Percentiles rank a stretch among this genome's conserved stretches.
phyloP scores from a whole-genome alignment of 2,329 filamentous ascomycete species.

The Scedosporium apiospermum region DNA sequence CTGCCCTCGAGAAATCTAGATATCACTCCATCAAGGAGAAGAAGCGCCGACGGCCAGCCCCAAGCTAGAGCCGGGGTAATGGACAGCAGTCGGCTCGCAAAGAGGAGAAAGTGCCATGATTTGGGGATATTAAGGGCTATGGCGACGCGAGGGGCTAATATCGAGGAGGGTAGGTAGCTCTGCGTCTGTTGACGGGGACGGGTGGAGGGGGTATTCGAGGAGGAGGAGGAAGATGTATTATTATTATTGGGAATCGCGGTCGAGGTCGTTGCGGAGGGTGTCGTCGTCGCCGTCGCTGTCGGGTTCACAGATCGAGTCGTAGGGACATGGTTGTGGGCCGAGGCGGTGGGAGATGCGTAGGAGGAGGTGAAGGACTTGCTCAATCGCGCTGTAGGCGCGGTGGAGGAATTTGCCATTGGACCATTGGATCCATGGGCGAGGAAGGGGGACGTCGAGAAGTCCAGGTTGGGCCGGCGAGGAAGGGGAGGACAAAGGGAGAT shows the following conservation, averaged over 20 bases:
- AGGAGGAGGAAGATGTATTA: constrained; percentile 6
- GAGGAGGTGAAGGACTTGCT: constrained; percentile 4
- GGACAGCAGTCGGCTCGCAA: constrained; percentile 63
- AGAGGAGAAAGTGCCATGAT: constrained; percentile 64
- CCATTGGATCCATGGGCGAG: constrained; percentile 5
- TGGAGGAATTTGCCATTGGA: constrained; percentile 4
- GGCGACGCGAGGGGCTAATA: constrained; percentile 68
- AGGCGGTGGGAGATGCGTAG: background rate
- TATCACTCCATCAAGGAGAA: constrained; percentile 56
- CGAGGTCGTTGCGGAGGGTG: background rate
- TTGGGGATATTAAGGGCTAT: constrained; percentile 66
- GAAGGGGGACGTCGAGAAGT: background rate
- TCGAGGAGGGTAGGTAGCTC: constrained; percentile 18
- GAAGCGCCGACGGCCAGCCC: constrained; percentile 59
- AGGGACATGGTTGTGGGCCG: background rate
- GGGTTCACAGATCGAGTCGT: background rate
- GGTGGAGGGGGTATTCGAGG: background rate
- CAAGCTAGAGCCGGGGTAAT: constrained; percentile 63
- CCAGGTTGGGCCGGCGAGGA: background rate
- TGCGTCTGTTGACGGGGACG: background rate
- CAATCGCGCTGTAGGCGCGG: constrained; percentile 5
- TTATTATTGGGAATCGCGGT: constrained; percentile 3
- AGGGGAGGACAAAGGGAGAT: background rate
- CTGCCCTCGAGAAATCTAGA: constrained; percentile 16
- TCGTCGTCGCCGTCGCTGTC: background rate